A percentile compares a stretch with the other conserved stretches of the same genome.
phyloP scores from a whole-genome alignment of 768 basidiomycete genomes.

The Trametes elegans region DNA sequence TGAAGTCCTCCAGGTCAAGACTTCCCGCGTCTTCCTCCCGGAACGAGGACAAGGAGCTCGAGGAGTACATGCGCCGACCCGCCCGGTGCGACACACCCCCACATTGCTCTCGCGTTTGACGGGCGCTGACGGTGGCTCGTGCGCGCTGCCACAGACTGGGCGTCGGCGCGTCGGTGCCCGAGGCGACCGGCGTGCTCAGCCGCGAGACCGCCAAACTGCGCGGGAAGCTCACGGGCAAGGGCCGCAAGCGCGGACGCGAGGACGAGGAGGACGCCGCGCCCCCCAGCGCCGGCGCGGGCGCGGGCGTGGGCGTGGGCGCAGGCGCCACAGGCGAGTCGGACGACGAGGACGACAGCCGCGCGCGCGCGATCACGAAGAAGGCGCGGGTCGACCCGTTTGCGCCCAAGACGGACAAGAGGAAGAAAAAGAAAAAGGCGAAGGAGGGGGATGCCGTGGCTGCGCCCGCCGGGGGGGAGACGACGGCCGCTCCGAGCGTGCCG shows the following conservation, averaged over 20 bases:
- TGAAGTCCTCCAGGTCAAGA: constrained; percentile 46
- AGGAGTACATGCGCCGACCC: constrained; percentile 67
- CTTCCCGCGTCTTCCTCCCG: constrained; percentile 22
- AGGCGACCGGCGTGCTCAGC: constrained; percentile 38
- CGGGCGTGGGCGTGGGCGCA: background rate
- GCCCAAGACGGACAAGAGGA: constrained; percentile 34
- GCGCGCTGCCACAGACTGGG: constrained; percentile 51
- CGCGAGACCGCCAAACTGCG: constrained; percentile 64
- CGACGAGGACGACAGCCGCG: constrained; percentile 56
- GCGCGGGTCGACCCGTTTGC: constrained; percentile 57
- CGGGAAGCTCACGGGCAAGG: constrained; percentile 51
- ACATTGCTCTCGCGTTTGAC: background rate
- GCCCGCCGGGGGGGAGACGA: background rate
- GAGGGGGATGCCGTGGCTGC: constrained; percentile 4
- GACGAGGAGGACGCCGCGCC: constrained; percentile 38
- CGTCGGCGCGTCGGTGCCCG: constrained; percentile 66
- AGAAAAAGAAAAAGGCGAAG: constrained; percentile 38
- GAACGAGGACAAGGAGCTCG: constrained; percentile 47
- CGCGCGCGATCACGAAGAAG: constrained; percentile 58
- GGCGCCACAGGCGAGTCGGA: constrained; percentile 12
- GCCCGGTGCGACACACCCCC: constrained; percentile 50
- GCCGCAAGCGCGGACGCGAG: constrained; percentile 46
- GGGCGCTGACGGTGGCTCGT: constrained; percentile 10
- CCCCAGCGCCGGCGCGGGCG: background rate
- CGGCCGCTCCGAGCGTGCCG: background rate